Evolutionary conservation across 768 basidiomycete genomes (phyloP).

Genomic region (Naganishia vishniacii): DNA sequence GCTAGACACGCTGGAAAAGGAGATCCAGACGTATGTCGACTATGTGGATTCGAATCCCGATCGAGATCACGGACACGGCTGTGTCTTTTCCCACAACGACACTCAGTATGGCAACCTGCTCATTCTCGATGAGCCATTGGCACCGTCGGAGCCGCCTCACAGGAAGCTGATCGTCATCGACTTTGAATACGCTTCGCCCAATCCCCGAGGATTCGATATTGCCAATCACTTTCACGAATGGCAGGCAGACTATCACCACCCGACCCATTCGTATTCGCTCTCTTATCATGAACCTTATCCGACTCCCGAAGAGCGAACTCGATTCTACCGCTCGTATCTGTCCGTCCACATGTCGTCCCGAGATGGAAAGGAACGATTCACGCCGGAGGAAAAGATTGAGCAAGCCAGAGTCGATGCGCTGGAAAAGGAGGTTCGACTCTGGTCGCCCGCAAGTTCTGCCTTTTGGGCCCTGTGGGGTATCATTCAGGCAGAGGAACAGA

Average conservation of each 20-base stretch:
- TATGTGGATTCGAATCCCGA: conserved; percentile 62
- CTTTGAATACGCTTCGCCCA: conserved; percentile 92
- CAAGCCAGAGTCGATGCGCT: conserved; percentile 53
- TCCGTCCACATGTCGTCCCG: conserved; percentile 44
- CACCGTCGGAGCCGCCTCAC: conserved; percentile 62
- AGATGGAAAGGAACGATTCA: conserved; percentile 49
- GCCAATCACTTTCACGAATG: conserved; percentile 97
- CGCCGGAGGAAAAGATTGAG: conserved; percentile 13
- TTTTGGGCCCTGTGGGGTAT: conserved; percentile 96
- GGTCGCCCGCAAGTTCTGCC: conserved; percentile 85
- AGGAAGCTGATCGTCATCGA: conserved; percentile 91
- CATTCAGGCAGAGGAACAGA: conserved; percentile 62
- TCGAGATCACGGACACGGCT: conserved; percentile 58
- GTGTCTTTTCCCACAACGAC: conserved; percentile 69
- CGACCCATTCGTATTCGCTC: conserved; percentile 49
- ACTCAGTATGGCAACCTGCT: conserved; percentile 92
- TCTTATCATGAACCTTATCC: conserved; percentile 62
- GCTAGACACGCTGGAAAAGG: conserved; percentile 59
- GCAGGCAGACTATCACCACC: conserved; percentile 79
- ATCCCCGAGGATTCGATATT: conserved; percentile 89
- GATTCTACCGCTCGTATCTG: conserved; percentile 83
- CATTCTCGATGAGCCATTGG: conserved; percentile 56
- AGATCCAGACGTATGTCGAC: conserved; percentile 64
- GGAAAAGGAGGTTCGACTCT: conserved; percentile 72
- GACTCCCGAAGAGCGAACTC: conserved; percentile 61